Evolutionary conservation across 495 filamentous ascomycete species (phyloP), one percentile per base, ranked within the genome.

Genomic region (Talaromyces proteolyticus): DNA sequence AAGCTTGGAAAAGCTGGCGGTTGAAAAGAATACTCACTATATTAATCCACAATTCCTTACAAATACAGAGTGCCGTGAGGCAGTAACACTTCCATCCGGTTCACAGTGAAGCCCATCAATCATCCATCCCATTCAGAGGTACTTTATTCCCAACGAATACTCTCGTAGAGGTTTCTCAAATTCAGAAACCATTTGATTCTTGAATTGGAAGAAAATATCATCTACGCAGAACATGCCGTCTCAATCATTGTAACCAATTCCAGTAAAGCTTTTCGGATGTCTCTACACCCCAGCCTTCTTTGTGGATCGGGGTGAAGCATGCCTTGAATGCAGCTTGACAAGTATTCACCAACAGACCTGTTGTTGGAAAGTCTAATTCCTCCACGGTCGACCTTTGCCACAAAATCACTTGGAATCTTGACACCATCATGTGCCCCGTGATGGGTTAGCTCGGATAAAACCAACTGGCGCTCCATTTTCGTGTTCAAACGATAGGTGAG

Each of bases 401-500:
- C 53, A 52, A 75, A 75, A 42, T 72, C 70, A 1, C 44, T 6
- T 2, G 72, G 70, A 20, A 73, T 61, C 8, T 16, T 41, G 16
- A 37, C 42, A 46, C 46, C 38, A 17, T 42, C 44, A 4, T 21
- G 23, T 12, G 53, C 38, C 7, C 52, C 46, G 4, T 60, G 59
- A 16, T 58, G 58, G 19, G 76, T 77, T 21, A 80, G 26, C 12
- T 66, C 62, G 12, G 61, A 66, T 18, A 80, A 57, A 21, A 78
- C 69, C 12, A 76, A 49, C 19, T 72, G 75, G 26, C 77, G 71
- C 51, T 79, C 74, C 77, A 80, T 80, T 26, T 70, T 74, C 0
- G 77, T 80, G 47, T 64, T 65, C 14, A 77, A 55, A 11, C 62
- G 65, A 42, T 76, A 80, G n/a, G 75, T 37, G 24, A 76, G 63